Percentiles rank a stretch among this genome's conserved stretches.
These are phyloP conservation scores for Solanum gracilifrons DNA, from an alignment of 257 asterid species.

Conservation along the genomic window DNA sequence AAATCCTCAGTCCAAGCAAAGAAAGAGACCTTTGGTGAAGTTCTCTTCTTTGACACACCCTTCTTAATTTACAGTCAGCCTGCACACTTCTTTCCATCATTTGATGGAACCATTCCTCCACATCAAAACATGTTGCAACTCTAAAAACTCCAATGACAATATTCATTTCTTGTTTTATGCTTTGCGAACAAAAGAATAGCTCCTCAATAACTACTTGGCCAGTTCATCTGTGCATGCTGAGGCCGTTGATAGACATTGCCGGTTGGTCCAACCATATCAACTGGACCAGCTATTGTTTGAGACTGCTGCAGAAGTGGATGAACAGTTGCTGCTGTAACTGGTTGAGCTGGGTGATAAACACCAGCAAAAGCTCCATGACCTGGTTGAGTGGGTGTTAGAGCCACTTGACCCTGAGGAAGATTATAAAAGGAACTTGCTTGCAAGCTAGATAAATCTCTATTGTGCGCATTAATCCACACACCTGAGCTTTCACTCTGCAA, in stretches of 20 bases:
- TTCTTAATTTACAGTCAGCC: conserved; percentile 33
- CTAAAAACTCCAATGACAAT: conserved; percentile 15
- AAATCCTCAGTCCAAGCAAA: conserved; percentile 15
- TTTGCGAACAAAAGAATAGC: conserved; percentile 1
- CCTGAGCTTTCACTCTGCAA: conserved; percentile 79
- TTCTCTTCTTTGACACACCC: conserved; percentile 25
- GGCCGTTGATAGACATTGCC: conserved; percentile 71
- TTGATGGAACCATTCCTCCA: conserved; percentile 12
- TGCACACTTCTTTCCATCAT: conserved; percentile 12
- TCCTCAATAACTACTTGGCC: conserved; percentile 75
- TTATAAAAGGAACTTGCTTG: conserved; percentile 74
- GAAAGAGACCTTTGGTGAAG: conserved; percentile 12
- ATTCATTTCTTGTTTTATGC: conserved; percentile 11
- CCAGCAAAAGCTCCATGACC: conserved; percentile 72
- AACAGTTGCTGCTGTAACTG: conserved; percentile 45
- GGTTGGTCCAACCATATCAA: conserved; percentile 67
- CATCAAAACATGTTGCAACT: conserved; percentile 20
- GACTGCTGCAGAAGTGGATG: conserved; percentile 81
- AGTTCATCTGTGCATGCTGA: conserved; percentile 73
- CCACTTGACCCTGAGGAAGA: conserved; percentile 77
- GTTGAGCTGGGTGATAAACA: conserved; percentile 73
- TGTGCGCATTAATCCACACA: conserved; percentile 56
- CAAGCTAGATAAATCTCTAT: conserved; percentile 60
- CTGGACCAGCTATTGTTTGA: conserved; percentile 61
- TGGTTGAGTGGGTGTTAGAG: conserved; percentile 61